These are phyloP conservation scores for Acorus calamus DNA, from an alignment of 106 monocot genomes.

Conservation along the genomic window DNA sequence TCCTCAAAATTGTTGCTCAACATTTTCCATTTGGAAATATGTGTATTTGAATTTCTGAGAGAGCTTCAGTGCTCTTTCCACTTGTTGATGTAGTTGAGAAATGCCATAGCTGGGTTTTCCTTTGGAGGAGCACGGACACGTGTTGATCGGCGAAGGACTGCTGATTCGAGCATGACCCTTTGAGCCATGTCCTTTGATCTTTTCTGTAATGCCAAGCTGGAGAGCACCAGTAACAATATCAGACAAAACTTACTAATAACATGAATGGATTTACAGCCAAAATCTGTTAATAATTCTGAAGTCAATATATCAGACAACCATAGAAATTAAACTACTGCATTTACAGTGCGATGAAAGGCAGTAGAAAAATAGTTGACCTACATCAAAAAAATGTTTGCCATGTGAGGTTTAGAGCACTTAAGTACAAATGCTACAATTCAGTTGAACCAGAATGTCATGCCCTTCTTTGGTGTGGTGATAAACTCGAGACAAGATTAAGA, in stretches of 20 bases:
- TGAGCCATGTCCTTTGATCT: constrained; percentile 46
- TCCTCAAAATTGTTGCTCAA: too few species aligned
- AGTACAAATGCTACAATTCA: too few species aligned
- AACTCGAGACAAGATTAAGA: too few species aligned
- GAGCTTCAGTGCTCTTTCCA: constrained; percentile 49
- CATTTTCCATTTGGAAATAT: too few species aligned
- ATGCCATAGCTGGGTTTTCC: constrained; percentile 42
- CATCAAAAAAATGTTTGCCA: too few species aligned
- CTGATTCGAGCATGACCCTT: constrained; percentile 52
- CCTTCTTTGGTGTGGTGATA: too few species aligned
- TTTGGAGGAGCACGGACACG: constrained; percentile 60
- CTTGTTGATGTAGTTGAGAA: constrained; percentile 65
- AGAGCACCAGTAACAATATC: background rate
- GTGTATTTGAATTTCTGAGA: too few species aligned
- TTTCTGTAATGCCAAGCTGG: constrained; percentile 69
- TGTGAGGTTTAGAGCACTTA: too few species aligned
- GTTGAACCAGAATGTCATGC: too few species aligned
- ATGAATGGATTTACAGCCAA: background rate
- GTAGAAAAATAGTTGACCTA: too few species aligned
- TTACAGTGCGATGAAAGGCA: too few species aligned
- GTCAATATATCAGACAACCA: background rate
- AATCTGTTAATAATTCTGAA: background rate
- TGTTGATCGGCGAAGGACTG: constrained; percentile 60
- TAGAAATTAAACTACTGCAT: too few species aligned
- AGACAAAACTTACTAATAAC: background rate